Conservation (phyloP, 2,329 filamentous ascomycete species). For the Fusarium sp. region DNA sequence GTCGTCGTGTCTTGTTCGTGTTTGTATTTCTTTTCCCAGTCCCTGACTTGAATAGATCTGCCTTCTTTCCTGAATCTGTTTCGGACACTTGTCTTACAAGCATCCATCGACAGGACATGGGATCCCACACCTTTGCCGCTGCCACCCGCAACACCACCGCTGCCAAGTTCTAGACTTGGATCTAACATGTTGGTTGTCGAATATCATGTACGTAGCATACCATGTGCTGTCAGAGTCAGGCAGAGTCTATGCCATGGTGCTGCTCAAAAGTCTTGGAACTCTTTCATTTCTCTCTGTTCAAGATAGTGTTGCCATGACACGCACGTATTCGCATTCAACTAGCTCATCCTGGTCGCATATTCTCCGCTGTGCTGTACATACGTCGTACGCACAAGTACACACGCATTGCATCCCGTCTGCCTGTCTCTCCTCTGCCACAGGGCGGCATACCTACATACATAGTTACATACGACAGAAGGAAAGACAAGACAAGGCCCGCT, state of each 20-base stretch:
- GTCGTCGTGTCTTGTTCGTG: background rate
- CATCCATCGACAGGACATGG: background rate
- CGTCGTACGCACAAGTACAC: background rate
- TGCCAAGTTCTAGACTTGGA: slow-evolving; percentile 1
- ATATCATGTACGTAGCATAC: background rate
- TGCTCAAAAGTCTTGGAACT: background rate
- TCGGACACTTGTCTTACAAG: background rate
- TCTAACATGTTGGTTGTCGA: background rate
- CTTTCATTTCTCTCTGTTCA: background rate
- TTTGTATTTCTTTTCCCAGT: background rate
- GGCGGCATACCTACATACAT: background rate
- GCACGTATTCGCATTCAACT: slow-evolving; percentile 28
- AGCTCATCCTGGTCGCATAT: slow-evolving; percentile 1
- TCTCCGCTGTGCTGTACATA: slow-evolving; percentile 10
- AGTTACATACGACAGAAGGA: background rate
- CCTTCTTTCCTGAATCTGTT: background rate
- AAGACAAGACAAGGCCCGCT: background rate
- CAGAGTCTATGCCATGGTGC: background rate
- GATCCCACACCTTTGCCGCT: background rate
- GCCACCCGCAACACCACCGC: background rate
- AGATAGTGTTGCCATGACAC: background rate
- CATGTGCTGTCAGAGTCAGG: background rate
- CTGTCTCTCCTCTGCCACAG: slow-evolving; percentile 8
- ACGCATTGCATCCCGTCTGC: background rate
- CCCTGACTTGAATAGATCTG: background rate